A percentile compares a stretch with the other conserved stretches of the same genome.
Evolutionary conservation across 306 rosid species (phyloP).

Genomic region (Carpinus fangiana): DNA sequence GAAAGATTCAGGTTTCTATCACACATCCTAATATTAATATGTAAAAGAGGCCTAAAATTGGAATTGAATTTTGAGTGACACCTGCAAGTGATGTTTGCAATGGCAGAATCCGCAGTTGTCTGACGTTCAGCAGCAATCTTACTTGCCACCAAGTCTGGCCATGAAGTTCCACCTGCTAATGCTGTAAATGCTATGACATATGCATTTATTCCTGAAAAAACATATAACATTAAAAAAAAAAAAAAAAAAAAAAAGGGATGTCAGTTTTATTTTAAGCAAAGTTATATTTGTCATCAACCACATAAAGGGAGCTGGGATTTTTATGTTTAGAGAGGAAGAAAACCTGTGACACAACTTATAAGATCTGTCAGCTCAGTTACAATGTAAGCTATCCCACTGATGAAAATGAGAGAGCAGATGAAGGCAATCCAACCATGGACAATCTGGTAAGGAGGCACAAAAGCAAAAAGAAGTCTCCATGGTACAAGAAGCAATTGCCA

Average conservation of each 20-base stretch:
- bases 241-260: conserved; percentile 5
- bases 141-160: conserved; percentile 99
- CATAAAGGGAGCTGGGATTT: conserved; percentile 22
- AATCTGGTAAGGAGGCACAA: conserved; percentile 83
- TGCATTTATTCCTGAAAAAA: conserved; percentile 77
- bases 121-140: conserved; percentile 98
- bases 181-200: conserved; percentile 96
- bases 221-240: conserved; percentile 1
- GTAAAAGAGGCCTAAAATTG: conserved; percentile 19
- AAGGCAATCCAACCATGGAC: conserved; percentile 97
- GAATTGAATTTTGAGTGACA: conserved; percentile 34
- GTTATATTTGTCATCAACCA: conserved; percentile 17
- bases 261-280: conserved; percentile 3
- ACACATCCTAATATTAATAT: conserved; percentile 17
- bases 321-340: conserved; percentile 26
- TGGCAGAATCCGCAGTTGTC: conserved; percentile 90
- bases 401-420: conserved; percentile 75
- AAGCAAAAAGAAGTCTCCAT: conserved; percentile 83
- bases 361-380: conserved; percentile 86
- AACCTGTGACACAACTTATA: conserved; percentile 97
- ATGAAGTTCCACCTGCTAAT: conserved; percentile 87
- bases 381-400: conserved; percentile 82
- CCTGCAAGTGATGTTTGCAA: conserved; percentile 99
- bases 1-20: conserved; percentile 15
- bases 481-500: conserved; percentile 73